A percentile compares a stretch with the other conserved stretches of the same genome.
Evolutionary conservation across 2,329 filamentous ascomycete species (phyloP).

Genomic region (Colletotrichum ledebouriae): DNA sequence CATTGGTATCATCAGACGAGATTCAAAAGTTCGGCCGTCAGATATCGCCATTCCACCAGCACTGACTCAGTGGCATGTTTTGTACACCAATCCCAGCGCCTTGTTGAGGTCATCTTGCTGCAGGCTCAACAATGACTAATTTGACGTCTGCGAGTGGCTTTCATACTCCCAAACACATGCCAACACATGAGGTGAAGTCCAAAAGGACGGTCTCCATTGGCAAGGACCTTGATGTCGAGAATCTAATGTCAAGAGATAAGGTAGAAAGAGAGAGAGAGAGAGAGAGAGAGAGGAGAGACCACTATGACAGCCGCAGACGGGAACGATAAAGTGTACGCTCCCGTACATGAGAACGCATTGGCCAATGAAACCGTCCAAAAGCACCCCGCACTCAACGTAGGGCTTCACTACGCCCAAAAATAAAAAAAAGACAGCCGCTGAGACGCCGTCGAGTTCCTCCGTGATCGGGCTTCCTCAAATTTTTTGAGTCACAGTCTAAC

Average conservation of each 20-base stretch:
- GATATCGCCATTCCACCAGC: too few species aligned
- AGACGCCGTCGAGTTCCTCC: slow-evolving; percentile 18
- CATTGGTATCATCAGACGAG: background rate
- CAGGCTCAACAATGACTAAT: too few species aligned
- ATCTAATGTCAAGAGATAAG: background rate
- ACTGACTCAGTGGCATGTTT: too few species aligned
- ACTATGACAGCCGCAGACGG: background rate
- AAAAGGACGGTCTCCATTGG: slow-evolving; percentile 28
- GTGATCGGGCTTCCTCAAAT: slow-evolving; percentile 33
- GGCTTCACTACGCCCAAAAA: slow-evolving; percentile 24
- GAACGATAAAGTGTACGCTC: slow-evolving; percentile 22
- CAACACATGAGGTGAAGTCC: slow-evolving; percentile 25
- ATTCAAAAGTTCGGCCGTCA: background rate
- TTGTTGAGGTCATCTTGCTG: too few species aligned
- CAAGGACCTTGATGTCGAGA: slow-evolving; percentile 5
- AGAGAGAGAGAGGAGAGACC: background rate
- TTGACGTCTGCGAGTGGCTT: background rate
- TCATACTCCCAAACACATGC: background rate
- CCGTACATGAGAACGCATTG: slow-evolving; percentile 17
- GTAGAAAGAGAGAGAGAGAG: background rate
- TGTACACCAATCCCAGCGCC: too few species aligned
- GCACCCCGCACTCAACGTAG: slow-evolving; percentile 34
- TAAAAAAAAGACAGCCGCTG: slow-evolving; percentile 10
- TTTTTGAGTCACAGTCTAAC: slow-evolving; percentile 36
- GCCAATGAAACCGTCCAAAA: slow-evolving; percentile 2